These are phyloP conservation scores for Vachellia pachyceras DNA, from an alignment of 306 rosid genomes.

Conservation along the genomic window DNA sequence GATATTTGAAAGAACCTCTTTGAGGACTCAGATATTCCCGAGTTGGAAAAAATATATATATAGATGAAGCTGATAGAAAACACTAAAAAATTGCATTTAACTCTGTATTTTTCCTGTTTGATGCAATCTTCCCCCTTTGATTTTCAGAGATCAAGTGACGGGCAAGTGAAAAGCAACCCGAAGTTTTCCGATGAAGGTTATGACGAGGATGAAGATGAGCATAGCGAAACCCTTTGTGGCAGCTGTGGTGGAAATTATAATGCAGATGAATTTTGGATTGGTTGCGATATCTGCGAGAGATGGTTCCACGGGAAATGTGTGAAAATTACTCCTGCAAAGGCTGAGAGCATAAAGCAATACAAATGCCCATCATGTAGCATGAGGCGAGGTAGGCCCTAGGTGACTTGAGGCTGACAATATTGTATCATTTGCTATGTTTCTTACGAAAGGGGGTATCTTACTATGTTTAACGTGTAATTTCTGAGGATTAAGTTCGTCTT, in stretches of 20 bases:
- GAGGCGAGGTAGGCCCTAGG: slow-evolving; percentile 70
- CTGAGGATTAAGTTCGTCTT: slow-evolving; percentile 45
- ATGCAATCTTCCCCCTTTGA: slow-evolving; percentile 28
- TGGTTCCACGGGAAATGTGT: slow-evolving; percentile 96
- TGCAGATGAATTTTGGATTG: slow-evolving; percentile 90
- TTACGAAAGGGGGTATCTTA: slow-evolving; percentile 44
- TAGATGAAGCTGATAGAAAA: background rate
- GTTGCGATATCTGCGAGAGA: slow-evolving; percentile 85
- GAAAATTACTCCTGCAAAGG: slow-evolving; percentile 89
- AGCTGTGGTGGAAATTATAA: slow-evolving; percentile 88
- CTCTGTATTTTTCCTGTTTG: slow-evolving; percentile 3
- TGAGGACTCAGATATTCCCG: too few relatives aligned
- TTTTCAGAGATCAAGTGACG: slow-evolving; percentile 75
- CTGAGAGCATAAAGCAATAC: slow-evolving; percentile 90
- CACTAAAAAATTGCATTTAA: background rate
- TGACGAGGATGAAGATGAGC: slow-evolving; percentile 88
- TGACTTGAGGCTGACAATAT: slow-evolving; percentile 46
- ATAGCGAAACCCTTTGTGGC: slow-evolving; percentile 80
- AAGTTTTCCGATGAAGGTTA: slow-evolving; percentile 71
- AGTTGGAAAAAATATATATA: background rate
- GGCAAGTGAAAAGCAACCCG: slow-evolving; percentile 75
- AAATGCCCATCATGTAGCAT: slow-evolving; percentile 90
- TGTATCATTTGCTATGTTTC: slow-evolving; percentile 42
- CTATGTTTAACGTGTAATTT: slow-evolving; percentile 48
- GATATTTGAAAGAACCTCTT: background rate